A percentile compares a stretch with the other conserved stretches of the same genome.
phyloP scores from a whole-genome alignment of 2,329 filamentous ascomycete genomes.

The Graphilbum sp. region DNA sequence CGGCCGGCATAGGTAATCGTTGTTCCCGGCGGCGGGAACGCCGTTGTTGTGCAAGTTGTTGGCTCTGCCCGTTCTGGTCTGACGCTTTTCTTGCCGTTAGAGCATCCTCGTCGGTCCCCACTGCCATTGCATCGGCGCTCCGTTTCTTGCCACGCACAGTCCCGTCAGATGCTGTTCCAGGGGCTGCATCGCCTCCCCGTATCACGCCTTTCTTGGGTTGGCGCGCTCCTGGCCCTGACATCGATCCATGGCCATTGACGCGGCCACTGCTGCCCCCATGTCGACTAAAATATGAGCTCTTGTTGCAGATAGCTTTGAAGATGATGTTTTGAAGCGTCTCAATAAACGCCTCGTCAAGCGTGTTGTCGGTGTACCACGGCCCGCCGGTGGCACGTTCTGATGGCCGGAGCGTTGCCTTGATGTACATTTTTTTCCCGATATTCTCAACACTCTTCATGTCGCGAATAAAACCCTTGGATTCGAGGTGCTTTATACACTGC shows the following conservation, averaged over 20 bases:
- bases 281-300: slow-evolving; percentile 49
- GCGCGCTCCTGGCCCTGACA: neutral
- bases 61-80: neutral
- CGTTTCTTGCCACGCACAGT: slow-evolving; percentile 27
- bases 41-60: slow-evolving; percentile 4
- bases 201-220: slow-evolving; percentile 27
- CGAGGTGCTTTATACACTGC: slow-evolving; percentile 68
- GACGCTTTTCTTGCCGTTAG: neutral
- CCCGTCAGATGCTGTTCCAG: neutral
- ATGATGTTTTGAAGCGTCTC: slow-evolving; percentile 57
- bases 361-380: slow-evolving; percentile 85
- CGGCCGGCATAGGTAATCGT: slow-evolving; percentile 40
- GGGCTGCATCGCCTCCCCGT: slow-evolving; percentile 12
- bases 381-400: slow-evolving; percentile 85
- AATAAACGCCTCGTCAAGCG: slow-evolving; percentile 80
- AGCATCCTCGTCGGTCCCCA: slow-evolving; percentile 10
- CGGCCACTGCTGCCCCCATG: slow-evolving; percentile 18
- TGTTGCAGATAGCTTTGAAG: slow-evolving; percentile 53
- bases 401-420: slow-evolving; percentile 69
- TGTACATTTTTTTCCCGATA: slow-evolving; percentile 89
- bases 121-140: slow-evolving; percentile 27
- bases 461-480: slow-evolving; percentile 67
- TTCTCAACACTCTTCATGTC: slow-evolving; percentile 85
- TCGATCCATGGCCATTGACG: slow-evolving; percentile 14
- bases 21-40: slow-evolving; percentile 17